A percentile compares a stretch with the other conserved stretches of the same genome.
Conservation (phyloP, 345 rosid species). For the Murraya koenigii region DNA sequence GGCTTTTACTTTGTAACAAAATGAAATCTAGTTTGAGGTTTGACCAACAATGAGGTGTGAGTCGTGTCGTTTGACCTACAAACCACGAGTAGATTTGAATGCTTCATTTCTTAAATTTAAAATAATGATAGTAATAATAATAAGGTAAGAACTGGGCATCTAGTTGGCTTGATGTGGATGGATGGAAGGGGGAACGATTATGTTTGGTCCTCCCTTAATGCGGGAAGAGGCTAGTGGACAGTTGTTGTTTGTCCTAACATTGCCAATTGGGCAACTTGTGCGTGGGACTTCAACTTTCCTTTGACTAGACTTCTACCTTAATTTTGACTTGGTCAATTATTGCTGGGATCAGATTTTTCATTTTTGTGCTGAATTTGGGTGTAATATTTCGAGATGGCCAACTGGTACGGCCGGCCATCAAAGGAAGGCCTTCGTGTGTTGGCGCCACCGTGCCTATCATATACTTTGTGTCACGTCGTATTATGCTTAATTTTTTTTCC, state of each 20-base stretch:
- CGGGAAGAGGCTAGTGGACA: neutral
- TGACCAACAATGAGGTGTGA: neutral
- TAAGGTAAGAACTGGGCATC: neutral
- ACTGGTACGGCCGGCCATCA: no score
- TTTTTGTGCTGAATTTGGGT: no score
- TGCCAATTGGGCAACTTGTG: neutral
- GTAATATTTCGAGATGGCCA: no score
- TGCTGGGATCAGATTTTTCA: no score
- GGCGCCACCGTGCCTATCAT: no score
- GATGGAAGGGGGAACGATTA: neutral
- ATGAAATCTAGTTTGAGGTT: no score
- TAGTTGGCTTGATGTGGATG: neutral
- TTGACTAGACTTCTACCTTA: neutral
- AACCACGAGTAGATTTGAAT: neutral
- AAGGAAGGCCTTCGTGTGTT: no score
- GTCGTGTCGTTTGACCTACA: neutral
- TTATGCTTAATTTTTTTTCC: no score
- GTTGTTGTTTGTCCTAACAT: neutral
- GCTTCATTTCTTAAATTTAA: neutral
- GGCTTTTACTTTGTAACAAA: no score
- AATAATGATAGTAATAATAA: no score
- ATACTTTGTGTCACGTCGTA: no score
- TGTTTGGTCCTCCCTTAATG: neutral
- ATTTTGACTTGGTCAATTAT: neutral
- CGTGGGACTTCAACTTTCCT: neutral